Evolutionary conservation across 2,329 filamentous ascomycete species (phyloP), one percentile per base, ranked within the genome.

Genomic region (Penicillium psychrosexuale): DNA sequence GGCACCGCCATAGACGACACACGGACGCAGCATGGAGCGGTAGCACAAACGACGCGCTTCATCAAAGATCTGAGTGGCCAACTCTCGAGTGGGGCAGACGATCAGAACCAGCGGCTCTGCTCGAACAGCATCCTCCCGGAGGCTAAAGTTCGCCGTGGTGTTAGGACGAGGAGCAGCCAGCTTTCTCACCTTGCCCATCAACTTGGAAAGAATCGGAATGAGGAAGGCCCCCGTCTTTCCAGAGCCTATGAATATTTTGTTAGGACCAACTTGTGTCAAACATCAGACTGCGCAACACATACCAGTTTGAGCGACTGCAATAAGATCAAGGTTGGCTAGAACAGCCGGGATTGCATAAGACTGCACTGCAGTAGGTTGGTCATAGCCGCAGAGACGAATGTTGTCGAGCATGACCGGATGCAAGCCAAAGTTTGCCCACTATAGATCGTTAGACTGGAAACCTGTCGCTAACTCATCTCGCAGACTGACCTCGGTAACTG

Each of bases 161-260:
- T 87, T 85, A 0, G 92, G 91, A 5, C 92, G 68, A 42, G 85
- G 81, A 5, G 90, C 92, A 1, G 87, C 87, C 7, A 97, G 77
- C 75, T 91, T 92, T 76, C 91, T 94, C 6, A 89, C 91, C 76
- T 97, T 97, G 27, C 94, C 94, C 91, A 97, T 97, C 22, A 99
- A 77, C 71, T 89, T 88, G 57, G 91, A 96, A 48, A 97, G 68
- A 56, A 96, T 89, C 0, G 94, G 94, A 52, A 97, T 84, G 5
- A 99, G 76, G 68, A 94, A 99, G 0, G 94, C 92, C 0, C 89
- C 93, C 0, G 94, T 99, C 80, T 99, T 99, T 49, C 94, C 94
- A 27, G 93, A 97, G 19, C 94, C 93, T 97, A 28, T 5, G 19
- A 24, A 24, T 2, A 24, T n/a, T 24, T 12, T 13, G 50, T 67